These are phyloP conservation scores for Halophytophthora batemanensis DNA, from an alignment of 352 stramenopile species.

Conservation along the genomic window DNA sequence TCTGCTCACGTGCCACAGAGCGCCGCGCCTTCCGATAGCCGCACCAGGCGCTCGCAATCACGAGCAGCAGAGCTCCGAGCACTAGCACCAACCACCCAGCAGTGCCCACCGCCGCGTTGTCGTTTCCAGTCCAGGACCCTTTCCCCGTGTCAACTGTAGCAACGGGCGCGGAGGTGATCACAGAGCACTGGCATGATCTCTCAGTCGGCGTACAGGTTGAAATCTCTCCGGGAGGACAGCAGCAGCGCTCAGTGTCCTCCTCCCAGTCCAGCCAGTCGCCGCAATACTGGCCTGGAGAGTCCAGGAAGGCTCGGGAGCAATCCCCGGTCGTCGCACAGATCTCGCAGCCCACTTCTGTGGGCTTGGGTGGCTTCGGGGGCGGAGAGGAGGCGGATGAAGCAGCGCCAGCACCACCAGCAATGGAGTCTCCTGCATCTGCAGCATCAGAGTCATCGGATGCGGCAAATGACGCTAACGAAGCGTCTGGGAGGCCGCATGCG, in stretches of 20 bases:
- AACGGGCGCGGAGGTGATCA: not conserved
- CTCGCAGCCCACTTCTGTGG: slow-evolving; percentile 30
- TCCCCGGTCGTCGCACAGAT: slow-evolving; percentile 14
- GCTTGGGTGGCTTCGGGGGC: no score
- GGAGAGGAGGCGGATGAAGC: no score
- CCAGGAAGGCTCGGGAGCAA: slow-evolving; percentile 24
- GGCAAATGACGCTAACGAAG: no score
- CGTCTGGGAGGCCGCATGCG: no score
- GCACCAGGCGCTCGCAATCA: not conserved
- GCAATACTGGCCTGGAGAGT: slow-evolving; percentile 23
- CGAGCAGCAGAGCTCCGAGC: not conserved
- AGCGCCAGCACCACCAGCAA: no score
- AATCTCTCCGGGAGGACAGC: slow-evolving; percentile 18
- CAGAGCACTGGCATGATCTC: not conserved
- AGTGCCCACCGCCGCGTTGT: not conserved
- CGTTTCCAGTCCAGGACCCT: not conserved
- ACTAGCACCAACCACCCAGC: not conserved
- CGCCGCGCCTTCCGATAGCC: not conserved
- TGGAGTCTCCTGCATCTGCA: no score
- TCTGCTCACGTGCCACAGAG: not conserved
- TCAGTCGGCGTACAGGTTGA: slow-evolving; percentile 4
- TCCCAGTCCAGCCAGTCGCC: slow-evolving; percentile 25
- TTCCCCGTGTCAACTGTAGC: not conserved
- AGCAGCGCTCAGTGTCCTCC: slow-evolving; percentile 22
- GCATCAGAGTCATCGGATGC: no score